Percentiles rank a stretch among this genome's conserved stretches.
phyloP scores from a whole-genome alignment of 2,329 filamentous ascomycete genomes.

The Aspergillus luchuensis region DNA sequence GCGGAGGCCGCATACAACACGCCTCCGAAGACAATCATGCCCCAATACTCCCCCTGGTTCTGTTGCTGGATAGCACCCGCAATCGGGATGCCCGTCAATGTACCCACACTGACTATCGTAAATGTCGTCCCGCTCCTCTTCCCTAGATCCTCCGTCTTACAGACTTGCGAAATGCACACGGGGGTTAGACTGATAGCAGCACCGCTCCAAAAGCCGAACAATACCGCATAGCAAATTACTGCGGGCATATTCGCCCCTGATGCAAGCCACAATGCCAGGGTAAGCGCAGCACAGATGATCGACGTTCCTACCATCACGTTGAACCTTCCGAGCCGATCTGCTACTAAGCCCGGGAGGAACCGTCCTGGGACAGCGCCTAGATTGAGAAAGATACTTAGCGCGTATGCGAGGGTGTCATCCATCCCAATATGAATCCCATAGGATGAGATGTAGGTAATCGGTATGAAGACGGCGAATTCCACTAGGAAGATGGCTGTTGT shows the following conservation, averaged over 20 bases:
- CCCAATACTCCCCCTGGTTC: slow-evolving; percentile 15
- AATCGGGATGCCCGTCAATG: slow-evolving; percentile 29
- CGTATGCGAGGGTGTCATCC: slow-evolving; percentile 28
- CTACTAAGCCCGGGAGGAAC: slow-evolving; percentile 34
- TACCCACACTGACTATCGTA: slow-evolving; percentile 25
- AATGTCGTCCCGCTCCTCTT: slow-evolving; percentile 27
- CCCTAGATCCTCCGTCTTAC: slow-evolving; percentile 30
- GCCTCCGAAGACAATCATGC: slow-evolving; percentile 26
- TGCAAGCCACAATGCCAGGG: neutral
- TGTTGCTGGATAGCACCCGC: slow-evolving; percentile 25
- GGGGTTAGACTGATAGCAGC: slow-evolving; percentile 31
- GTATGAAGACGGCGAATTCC: slow-evolving; percentile 41
- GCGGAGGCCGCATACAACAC: slow-evolving; percentile 23
- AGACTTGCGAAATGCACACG: slow-evolving; percentile 34
- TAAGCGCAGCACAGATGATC: neutral
- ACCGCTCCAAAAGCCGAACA: slow-evolving; percentile 3
- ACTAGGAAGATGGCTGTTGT: slow-evolving; percentile 36
- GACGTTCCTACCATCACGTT: slow-evolving; percentile 30
- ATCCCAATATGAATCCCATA: slow-evolving; percentile 33
- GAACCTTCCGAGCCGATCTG: slow-evolving; percentile 38
- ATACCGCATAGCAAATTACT: slow-evolving; percentile 10
- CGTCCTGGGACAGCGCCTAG: slow-evolving; percentile 35
- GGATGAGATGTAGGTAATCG: slow-evolving; percentile 37
- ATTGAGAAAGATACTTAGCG: slow-evolving; percentile 37
- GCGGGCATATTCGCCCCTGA: slow-evolving; percentile 3